A percentile compares a stretch with the other conserved stretches of the same genome.
Evolutionary conservation across 2,329 filamentous ascomycete genomes (phyloP).

Genomic region (Parascedosporium putredinis): DNA sequence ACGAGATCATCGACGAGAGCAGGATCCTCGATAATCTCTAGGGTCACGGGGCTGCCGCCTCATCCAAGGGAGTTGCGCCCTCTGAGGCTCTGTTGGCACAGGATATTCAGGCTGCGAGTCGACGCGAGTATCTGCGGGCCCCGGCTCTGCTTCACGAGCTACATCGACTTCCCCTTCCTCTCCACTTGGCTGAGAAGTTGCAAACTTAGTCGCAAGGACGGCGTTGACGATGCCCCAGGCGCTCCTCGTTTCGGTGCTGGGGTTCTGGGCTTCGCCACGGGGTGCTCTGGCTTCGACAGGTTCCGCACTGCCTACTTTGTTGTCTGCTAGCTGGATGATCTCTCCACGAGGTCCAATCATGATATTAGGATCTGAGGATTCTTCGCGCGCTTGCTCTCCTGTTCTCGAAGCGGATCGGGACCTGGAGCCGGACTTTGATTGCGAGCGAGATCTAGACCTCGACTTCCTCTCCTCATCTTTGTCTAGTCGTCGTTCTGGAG

Average conservation of each 20-base stretch:
- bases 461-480: slow-evolving; percentile 9
- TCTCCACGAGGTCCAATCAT: slow-evolving; percentile 6
- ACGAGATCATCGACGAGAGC: neutral
- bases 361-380: slow-evolving; percentile 4
- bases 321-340: neutral
- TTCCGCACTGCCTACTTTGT: neutral
- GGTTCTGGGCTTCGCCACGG: neutral
- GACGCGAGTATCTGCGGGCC: neutral
- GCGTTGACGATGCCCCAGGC: slow-evolving; percentile 3
- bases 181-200: neutral
- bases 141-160: neutral
- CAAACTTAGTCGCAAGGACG: neutral
- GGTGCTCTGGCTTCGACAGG: neutral
- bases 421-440: neutral
- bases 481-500: slow-evolving; percentile 25
- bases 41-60: neutral
- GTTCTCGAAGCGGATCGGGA: neutral
- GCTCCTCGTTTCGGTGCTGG: neutral
- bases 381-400: neutral
- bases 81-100: too few species aligned
- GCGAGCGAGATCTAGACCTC: slow-evolving; percentile 1
- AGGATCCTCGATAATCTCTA: neutral
- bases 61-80: neutral
- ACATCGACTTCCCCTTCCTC: neutral
- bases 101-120: too few species aligned